Percentiles rank a stretch among this genome's conserved stretches.
Evolutionary conservation across 2,329 filamentous ascomycete genomes (phyloP).

Genomic region (Aureobasidium sp.): DNA sequence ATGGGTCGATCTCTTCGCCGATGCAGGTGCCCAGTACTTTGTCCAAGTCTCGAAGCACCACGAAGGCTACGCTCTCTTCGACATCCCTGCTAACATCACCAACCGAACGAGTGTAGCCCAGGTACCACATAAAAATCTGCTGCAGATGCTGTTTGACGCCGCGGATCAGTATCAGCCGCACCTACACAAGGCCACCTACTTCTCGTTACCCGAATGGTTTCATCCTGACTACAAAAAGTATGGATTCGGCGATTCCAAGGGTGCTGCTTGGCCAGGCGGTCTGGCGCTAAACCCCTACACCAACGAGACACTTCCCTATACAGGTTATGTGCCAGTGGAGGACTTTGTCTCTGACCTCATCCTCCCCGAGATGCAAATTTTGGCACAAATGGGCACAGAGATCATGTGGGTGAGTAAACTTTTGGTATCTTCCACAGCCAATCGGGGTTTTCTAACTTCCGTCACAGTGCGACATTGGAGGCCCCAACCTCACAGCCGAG

Average conservation of each 20-base stretch:
- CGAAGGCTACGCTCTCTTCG: slow-evolving; percentile 42
- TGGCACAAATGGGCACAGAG: slow-evolving; percentile 38
- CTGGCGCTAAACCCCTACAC: slow-evolving; percentile 41
- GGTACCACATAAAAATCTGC: slow-evolving; percentile 36
- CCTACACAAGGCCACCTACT: slow-evolving; percentile 40
- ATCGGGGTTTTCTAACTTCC: no score
- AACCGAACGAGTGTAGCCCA: slow-evolving; percentile 36
- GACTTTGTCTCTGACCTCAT: slow-evolving; percentile 39
- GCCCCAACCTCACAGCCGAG: slow-evolving; percentile 36
- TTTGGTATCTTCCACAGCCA: no score
- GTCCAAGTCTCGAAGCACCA: slow-evolving; percentile 42
- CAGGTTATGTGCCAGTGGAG: slow-evolving; percentile 36
- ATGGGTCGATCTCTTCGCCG: slow-evolving; percentile 49
- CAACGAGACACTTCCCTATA: slow-evolving; percentile 37
- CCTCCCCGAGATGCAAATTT: slow-evolving; percentile 39
- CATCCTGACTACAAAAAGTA: slow-evolving; percentile 36
- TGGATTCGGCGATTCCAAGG: slow-evolving; percentile 30
- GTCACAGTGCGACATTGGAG: slow-evolving; percentile 40
- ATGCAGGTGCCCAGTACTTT: slow-evolving; percentile 45
- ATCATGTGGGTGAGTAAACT: slow-evolving; percentile 29
- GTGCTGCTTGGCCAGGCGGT: slow-evolving; percentile 31
- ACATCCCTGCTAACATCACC: slow-evolving; percentile 35
- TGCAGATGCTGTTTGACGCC: slow-evolving; percentile 39
- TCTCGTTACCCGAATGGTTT: slow-evolving; percentile 43
- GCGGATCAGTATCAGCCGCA: slow-evolving; percentile 37